A percentile compares a stretch with the other conserved stretches of the same genome.
Conservation (phyloP, 176 grass and related monocot genomes). For the Triticum turgidum region DNA sequence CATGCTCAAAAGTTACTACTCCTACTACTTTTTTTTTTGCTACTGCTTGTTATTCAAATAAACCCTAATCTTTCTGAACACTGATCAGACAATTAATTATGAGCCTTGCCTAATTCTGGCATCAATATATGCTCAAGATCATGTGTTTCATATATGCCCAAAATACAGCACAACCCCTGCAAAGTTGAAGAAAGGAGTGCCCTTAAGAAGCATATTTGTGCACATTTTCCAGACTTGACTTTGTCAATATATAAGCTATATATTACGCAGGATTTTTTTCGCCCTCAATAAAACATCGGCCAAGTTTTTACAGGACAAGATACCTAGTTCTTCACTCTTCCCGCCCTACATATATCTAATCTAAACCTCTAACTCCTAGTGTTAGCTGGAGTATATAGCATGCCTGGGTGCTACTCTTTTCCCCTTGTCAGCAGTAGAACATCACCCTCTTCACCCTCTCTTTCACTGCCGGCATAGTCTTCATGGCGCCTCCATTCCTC, state of each 20-base stretch:
- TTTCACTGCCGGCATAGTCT: constrained; percentile 52
- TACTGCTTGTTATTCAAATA: not conserved
- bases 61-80: not conserved
- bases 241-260: not conserved
- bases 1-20: not conserved
- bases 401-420: not conserved
- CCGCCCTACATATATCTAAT: not conserved
- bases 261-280: not conserved
- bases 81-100: not conserved
- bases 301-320: not conserved
- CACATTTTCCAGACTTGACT: constrained; percentile 3
- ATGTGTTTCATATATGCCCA: not conserved
- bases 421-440: constrained; percentile 57
- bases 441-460: constrained; percentile 82
- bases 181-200: not conserved
- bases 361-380: constrained; percentile 37
- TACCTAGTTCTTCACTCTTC: not conserved
- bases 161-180: not conserved
- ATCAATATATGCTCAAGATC: not conserved
- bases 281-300: not conserved
- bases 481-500: constrained; percentile 34
- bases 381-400: constrained; percentile 31
- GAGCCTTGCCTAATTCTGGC: not conserved
- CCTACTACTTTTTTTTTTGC: not conserved
- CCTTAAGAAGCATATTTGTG: not conserved